Evolutionary conservation across 257 asterid genomes (phyloP), one percentile per base, ranked within the genome.

Genomic region (Henckelia pumila): DNA sequence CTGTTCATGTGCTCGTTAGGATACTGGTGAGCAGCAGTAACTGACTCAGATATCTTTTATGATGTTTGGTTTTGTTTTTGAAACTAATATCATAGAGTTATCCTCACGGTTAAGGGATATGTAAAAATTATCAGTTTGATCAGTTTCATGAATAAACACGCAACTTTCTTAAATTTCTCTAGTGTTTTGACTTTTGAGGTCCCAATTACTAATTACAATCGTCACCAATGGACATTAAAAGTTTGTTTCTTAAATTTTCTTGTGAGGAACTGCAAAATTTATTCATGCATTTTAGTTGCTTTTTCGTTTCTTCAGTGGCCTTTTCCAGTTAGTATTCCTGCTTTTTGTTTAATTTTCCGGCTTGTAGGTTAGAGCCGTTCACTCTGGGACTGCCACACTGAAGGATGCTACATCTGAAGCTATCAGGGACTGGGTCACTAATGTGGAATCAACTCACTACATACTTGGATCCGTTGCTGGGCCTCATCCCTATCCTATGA

Each of bases 351-450:
- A 19, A 22, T 16, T 53, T 67, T 64, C 64, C 21, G 21, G 30
- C 44, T 19, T 79, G 63, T 66, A 93, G 99, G 99, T 93, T 55
- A 84, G 95, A 80, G 70, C 95, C 57, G 96, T 93, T 71, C 96
- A 90, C 61, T 84, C 99, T 19, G 97, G 97, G 50, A 93, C 99
- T 3, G 99, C 99, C 53, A 93, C 98, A 0, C 85, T 90, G 73
- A 90, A 93, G 81, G 98, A 93, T 78, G 98, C 98, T 21, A 93
- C 98, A 40, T 93, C 99, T 25, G 96, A 93, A 85, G 99, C 97
- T 64, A 90, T 93, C 61, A 78, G 99, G 68, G 96, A 93, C 73
- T 93, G 96, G 96, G 96, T 93, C 30, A 88, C 97, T 20, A 88
- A 93, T 25, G 97, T 93, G 56, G 99, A 93, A 83, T 61, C 95